Evolutionary conservation across 2,329 filamentous ascomycete genomes (phyloP), one percentile per base, ranked within the genome.

Genomic region (Chaetomium globosum): DNA sequence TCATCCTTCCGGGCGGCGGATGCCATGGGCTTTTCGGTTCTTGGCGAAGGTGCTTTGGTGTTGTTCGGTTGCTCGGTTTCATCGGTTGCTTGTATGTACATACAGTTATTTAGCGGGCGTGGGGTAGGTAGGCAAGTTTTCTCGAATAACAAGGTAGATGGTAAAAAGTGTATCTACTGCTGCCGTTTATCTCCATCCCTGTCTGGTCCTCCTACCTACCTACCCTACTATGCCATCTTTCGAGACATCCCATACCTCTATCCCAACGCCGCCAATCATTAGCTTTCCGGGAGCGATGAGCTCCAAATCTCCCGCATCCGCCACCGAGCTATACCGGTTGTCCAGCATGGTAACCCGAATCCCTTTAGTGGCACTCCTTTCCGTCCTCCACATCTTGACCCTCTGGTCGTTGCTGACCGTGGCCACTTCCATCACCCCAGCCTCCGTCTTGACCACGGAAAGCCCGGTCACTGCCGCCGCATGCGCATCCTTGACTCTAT

Each of bases 401-500:
- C 84, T 78, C 75, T 89, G 87, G 74, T 89, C 87, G 67, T 87
- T 89, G 72, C 86, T 84, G 36, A 80, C 78, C 9, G 78, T 84
- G 31, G 82, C 77, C 19, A 82, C 63, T 28, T 71, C 72, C 1
- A 57, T 5, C 67, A 70, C 43, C 57, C 71, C 70, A 53, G n/a
- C 65, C 66, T 61, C 33, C 9, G 55, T 10, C 26, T 69, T 69
- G 13, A 80, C 61, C 21, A 85, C 71, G 4, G 74, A 75, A 1
- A 86, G 69, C 0, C 84, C 86, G 21, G 89, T 93, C 53, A 93
- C 80, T 2, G 90, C 89, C 1, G 90, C 89, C 0, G 88, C 87
- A 72, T 95, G 91, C 0, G 90, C 89, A 1, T 81, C 81, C 28
- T 79, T 79, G 1, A 89, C 75, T 3, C 72, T 67, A 56, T 64